phyloP scores from a whole-genome alignment of 139 green algal species.

The Parachlorella kessleri region DNA sequence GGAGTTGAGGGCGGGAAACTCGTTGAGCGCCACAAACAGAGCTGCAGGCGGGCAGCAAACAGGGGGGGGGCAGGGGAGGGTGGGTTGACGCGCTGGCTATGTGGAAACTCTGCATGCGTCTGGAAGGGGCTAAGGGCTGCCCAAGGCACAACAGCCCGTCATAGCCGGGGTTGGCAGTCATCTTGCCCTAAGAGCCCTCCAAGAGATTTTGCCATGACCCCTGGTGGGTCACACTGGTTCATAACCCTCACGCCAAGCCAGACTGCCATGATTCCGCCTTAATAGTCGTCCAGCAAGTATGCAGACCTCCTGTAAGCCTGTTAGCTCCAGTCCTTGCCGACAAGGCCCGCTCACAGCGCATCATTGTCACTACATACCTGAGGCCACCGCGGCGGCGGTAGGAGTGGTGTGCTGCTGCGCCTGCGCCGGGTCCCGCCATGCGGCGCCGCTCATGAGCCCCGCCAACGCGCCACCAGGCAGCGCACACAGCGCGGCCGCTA shows the following conservation, averaged over 20 bases:
- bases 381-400: background rate
- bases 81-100: background rate
- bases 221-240: background rate
- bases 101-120: background rate
- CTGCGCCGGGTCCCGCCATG: conserved; percentile 4
- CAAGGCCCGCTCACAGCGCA: too few relatives aligned
- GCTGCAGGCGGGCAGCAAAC: conserved; percentile 7
- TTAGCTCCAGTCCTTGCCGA: too few relatives aligned
- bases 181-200: background rate
- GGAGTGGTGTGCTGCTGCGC: background rate
- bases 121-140: background rate
- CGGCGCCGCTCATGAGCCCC: conserved; percentile 7
- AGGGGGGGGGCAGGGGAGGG: background rate
- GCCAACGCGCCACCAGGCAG: background rate
- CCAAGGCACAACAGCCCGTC: background rate
- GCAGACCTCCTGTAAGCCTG: too few relatives aligned
- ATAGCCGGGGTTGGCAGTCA: background rate
- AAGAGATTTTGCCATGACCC: background rate
- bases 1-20: background rate
- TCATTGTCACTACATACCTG: too few relatives aligned
- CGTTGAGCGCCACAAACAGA: conserved; percentile 29
- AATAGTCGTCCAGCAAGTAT: too few relatives aligned
- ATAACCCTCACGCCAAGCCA: too few relatives aligned
- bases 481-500: background rate
- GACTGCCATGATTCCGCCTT: too few relatives aligned